These are phyloP conservation scores for Neurospora sp. DNA, from an alignment of 495 filamentous ascomycete genomes.

Conservation along the genomic window DNA sequence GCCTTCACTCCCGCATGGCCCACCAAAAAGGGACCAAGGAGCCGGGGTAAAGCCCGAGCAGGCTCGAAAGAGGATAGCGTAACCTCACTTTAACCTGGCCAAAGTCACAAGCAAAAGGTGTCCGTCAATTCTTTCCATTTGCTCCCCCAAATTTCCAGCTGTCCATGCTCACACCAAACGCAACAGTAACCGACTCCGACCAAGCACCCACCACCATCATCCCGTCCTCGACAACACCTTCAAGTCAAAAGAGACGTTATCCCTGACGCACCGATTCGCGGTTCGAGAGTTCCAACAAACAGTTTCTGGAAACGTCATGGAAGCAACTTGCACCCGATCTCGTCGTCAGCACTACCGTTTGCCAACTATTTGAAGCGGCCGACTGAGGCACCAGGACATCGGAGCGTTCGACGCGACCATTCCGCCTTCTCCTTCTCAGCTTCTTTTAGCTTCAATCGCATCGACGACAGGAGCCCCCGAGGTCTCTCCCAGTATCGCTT, in stretches of 20 bases:
- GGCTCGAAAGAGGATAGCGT: not conserved
- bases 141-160: not conserved
- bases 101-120: not conserved
- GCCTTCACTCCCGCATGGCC: not conserved
- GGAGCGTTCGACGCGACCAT: not conserved
- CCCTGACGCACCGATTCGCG: not conserved
- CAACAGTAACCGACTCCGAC: not conserved
- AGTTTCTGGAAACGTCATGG: not conserved
- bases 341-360: not conserved
- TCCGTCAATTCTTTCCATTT: not conserved
- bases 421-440: not conserved
- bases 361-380: not conserved
- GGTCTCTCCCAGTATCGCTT: not conserved
- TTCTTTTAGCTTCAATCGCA: not conserved
- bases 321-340: not conserved
- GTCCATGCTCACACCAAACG: not conserved
- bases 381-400: not conserved
- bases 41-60: not conserved
- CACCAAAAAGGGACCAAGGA: not conserved
- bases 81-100: not conserved
- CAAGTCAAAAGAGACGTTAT: not conserved
- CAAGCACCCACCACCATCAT: not conserved
- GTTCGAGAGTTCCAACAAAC: not conserved
- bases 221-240: not conserved
- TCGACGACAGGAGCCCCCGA: not conserved